Evolutionary conservation across 441 rosid species (phyloP).

Genomic region (Pelargonium myrrhifolium): DNA sequence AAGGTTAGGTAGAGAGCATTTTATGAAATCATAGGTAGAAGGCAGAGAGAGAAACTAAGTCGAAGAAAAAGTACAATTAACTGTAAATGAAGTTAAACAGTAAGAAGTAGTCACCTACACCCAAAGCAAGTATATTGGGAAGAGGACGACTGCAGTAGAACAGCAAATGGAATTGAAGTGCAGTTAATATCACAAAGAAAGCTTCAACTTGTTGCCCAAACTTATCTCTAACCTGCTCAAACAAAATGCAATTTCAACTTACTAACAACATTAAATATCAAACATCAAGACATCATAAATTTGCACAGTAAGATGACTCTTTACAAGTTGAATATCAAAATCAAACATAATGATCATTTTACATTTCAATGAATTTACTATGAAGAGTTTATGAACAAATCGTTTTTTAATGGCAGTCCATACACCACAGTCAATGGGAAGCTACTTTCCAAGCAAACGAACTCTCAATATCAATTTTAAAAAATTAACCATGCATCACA

Average conservation of each 20-base stretch:
- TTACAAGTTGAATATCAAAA: background rate
- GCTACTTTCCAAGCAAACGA: background rate
- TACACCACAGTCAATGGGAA: background rate
- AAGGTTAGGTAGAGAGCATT: background rate
- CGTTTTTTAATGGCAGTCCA: background rate
- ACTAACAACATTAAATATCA: background rate
- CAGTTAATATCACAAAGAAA: slow-evolving; percentile 75
- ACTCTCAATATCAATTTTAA: background rate
- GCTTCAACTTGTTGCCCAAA: slow-evolving; percentile 91
- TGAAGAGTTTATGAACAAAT: background rate
- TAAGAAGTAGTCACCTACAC: slow-evolving; percentile 56
- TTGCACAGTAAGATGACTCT: background rate
- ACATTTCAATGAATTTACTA: background rate
- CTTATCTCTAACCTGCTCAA: slow-evolving; percentile 57
- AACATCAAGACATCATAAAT: slow-evolving; percentile 9
- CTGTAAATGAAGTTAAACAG: slow-evolving; percentile 18
- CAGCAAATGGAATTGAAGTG: slow-evolving; percentile 80
- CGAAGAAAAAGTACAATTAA: background rate
- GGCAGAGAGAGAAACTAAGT: background rate
- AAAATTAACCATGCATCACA: background rate
- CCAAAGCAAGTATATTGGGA: slow-evolving; percentile 80
- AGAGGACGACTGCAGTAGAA: slow-evolving; percentile 91
- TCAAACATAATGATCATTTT: background rate
- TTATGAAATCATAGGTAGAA: background rate
- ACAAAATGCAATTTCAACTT: slow-evolving; percentile 13